phyloP scores from a whole-genome alignment of 2,329 filamentous ascomycete species.

The Pseudomassariella vexata region DNA sequence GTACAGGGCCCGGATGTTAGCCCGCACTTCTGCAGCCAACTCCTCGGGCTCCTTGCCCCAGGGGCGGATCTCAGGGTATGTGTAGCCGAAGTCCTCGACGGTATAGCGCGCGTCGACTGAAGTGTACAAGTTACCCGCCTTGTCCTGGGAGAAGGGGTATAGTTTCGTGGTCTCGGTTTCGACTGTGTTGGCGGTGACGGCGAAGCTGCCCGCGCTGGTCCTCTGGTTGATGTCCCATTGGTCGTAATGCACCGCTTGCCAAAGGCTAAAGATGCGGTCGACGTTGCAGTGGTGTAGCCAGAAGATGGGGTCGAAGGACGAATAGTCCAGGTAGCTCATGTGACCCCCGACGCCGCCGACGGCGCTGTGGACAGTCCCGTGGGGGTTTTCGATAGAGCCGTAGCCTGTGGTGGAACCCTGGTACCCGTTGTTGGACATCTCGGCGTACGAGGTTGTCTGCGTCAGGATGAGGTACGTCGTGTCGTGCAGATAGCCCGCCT shows the following conservation, averaged over 20 bases:
- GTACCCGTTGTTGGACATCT: conserved; percentile 6
- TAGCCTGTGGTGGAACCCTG: conserved; percentile 5
- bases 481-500: conserved; percentile 5
- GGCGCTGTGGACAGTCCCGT: conserved; percentile 1
- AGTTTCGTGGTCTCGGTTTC: no score
- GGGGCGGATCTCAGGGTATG: conserved; percentile 6
- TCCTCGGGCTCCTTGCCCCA: conserved; percentile 3
- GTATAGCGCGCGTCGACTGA: conserved; percentile 4
- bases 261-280: conserved; percentile 4
- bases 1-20: conserved; percentile 2
- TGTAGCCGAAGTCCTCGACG: conserved; percentile 1
- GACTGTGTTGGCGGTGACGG: no score
- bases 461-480: conserved; percentile 4
- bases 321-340: background rate
- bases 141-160: conserved; percentile 40
- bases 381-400: conserved; percentile 7
- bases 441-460: conserved; percentile 4
- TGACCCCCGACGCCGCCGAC: conserved; percentile 13
- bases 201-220: no score
- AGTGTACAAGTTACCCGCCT: conserved; percentile 1
- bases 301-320: conserved; percentile 5
- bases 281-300: conserved; percentile 4
- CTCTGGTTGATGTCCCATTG: no score
- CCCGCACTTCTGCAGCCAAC: conserved; percentile 2
- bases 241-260: conserved; percentile 2